Base-by-base conservation (phyloP, 169 alveolate species). In the Plasmodium knowlesi region DNA sequence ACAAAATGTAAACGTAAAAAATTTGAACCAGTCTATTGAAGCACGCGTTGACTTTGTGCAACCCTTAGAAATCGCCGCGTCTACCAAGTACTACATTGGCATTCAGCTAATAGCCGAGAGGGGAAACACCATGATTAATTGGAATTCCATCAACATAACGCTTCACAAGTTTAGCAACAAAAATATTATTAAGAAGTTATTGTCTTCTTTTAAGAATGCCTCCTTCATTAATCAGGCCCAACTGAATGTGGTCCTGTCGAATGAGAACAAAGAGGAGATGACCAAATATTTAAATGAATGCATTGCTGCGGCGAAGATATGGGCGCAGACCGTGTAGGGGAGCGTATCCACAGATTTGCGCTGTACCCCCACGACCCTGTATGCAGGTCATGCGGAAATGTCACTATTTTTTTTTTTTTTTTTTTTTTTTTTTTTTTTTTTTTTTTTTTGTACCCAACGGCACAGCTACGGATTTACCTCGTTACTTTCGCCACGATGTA, bases 11-110 rank as follows among this genome's bases (percentile, higher is more conserved):
- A 72, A 89, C 43, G 57, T 91, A 14, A 86, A 91, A 46, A 93
- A 92, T 67, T 89, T 92, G 22, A 94, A 95, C 54, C 92, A 86
- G 41, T 72, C 90, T 39, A 83, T 96, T 34, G 97, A 96, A 71
- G 97, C 96, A 2, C 39, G 83, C 57, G 89, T 89, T 41, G 94
- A 89, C 71, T 89, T 37, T 79, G 97, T 96, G 9, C 97, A 96
- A 83, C 97, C 97, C 10, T 82, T 96, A 46, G 86, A 83, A 39
- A 94, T 96, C 71, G 97, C 96, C 43, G 79, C 94, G 5, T 94
- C 96, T 37, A 94, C 96, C 90, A 91, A 94, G 41, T 96, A 96
- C 85, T 96, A 93, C 80, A 95, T 96, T 32, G 97, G 97, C 1
- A 92, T 96, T 9, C 96, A 96, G 82, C 37, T 96, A 81, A 95